Conservation (phyloP, 805 yeast genomes). For the Lachancea dasiensis region DNA sequence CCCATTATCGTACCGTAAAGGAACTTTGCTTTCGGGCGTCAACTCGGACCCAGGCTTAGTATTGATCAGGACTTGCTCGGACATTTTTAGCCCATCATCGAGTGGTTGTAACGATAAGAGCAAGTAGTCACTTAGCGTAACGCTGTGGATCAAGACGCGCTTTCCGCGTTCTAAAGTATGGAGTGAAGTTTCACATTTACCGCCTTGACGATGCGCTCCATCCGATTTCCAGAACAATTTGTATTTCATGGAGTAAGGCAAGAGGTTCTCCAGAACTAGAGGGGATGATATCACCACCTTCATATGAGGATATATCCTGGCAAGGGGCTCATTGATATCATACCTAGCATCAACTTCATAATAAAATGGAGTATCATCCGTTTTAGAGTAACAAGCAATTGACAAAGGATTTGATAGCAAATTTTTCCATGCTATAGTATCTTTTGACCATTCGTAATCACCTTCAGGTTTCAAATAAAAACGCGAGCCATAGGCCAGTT, state of each 20-base stretch:
- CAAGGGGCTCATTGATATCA: slow-evolving; percentile 62
- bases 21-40: slow-evolving; percentile 47
- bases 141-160: slow-evolving; percentile 72
- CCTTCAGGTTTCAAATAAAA: slow-evolving; percentile 60
- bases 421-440: slow-evolving; percentile 58
- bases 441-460: slow-evolving; percentile 63
- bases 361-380: slow-evolving; percentile 46
- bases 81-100: slow-evolving; percentile 36
- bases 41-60: slow-evolving; percentile 49
- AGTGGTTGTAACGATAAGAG: slow-evolving; percentile 64
- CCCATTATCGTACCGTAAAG: slow-evolving; percentile 54
- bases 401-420: slow-evolving; percentile 46
- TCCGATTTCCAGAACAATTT: slow-evolving; percentile 60
- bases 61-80: slow-evolving; percentile 36
- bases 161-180: slow-evolving; percentile 52
- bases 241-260: slow-evolving; percentile 77
- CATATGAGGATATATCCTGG: slow-evolving; percentile 80
- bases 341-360: slow-evolving; percentile 68
- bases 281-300: slow-evolving; percentile 75
- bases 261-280: slow-evolving; percentile 69
- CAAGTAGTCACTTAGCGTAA: slow-evolving; percentile 63
- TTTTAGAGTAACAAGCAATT: slow-evolving; percentile 50
- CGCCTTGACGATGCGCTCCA: slow-evolving; percentile 60
- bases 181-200: slow-evolving; percentile 30
- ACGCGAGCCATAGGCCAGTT: slow-evolving; percentile 51